Conservation (phyloP, 2,329 filamentous ascomycete species). For the Pseudogymnoascus sp. region DNA sequence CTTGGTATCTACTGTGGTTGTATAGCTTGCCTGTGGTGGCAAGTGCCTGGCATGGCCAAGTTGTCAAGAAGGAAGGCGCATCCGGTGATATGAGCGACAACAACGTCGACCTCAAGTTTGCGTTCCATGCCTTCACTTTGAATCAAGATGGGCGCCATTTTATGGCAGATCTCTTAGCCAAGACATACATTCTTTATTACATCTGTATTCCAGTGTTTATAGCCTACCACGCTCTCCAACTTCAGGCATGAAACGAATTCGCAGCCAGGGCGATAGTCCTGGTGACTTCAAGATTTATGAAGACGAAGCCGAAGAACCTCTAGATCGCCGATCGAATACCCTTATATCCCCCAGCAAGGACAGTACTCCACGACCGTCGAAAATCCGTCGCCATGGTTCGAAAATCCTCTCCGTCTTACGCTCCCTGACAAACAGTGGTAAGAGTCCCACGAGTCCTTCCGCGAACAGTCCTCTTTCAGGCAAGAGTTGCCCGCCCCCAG, state of each 20-base stretch:
- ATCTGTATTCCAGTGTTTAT: background rate
- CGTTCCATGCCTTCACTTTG: too few relatives aligned
- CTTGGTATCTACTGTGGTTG: background rate
- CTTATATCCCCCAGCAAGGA: slow-evolving; percentile 17
- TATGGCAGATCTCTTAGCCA: background rate
- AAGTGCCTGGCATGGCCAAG: background rate
- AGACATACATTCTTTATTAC: slow-evolving; percentile 2
- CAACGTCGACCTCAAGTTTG: background rate
- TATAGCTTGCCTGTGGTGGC: background rate
- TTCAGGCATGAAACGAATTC: slow-evolving; percentile 21
- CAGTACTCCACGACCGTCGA: slow-evolving; percentile 29
- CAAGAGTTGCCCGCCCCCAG: background rate
- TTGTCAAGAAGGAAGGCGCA: background rate
- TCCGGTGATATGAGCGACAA: background rate
- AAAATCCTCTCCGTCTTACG: slow-evolving; percentile 38
- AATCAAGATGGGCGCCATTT: background rate
- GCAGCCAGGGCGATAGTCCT: slow-evolving; percentile 14
- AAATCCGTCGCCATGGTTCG: slow-evolving; percentile 36
- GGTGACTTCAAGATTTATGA: slow-evolving; percentile 12
- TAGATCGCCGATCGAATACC: background rate
- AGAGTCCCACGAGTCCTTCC: background rate
- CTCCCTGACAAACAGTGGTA: slow-evolving; percentile 36
- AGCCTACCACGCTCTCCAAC: background rate
- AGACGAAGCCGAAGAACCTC: slow-evolving; percentile 11
- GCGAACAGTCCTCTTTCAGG: background rate